phyloP scores from a whole-genome alignment of 2,329 filamentous ascomycete species.

The Pseudogymnoascus sp. region DNA sequence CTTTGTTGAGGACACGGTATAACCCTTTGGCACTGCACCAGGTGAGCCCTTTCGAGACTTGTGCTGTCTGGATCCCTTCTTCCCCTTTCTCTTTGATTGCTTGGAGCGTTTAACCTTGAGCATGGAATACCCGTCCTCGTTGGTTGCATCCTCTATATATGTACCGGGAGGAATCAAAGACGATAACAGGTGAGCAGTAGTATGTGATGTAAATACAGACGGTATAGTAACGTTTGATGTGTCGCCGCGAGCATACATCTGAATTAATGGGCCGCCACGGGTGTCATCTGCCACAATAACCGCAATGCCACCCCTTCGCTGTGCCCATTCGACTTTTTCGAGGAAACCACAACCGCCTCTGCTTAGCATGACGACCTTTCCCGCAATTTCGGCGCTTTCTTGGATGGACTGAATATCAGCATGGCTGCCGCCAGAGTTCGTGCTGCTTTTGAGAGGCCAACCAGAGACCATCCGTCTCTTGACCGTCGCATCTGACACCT shows the following conservation, averaged over 20 bases:
- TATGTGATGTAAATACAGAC: conserved; percentile 88
- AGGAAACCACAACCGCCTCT: conserved; percentile 92
- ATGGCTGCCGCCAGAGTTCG: conserved; percentile 36
- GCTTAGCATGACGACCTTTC: conserved; percentile 85
- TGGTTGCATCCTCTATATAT: conserved; percentile 50
- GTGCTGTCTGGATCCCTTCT: conserved; percentile 24
- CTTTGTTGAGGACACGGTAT: not conserved
- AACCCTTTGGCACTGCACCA: conserved; percentile 11
- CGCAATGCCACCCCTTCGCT: conserved; percentile 78
- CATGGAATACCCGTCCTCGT: conserved; percentile 50
- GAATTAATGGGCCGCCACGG: conserved; percentile 78
- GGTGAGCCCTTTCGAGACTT: conserved; percentile 5
- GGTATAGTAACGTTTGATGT: conserved; percentile 93
- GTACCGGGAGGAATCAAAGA: conserved; percentile 70
- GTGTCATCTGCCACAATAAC: conserved; percentile 92
- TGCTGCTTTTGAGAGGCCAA: conserved; percentile 15
- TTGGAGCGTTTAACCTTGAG: conserved; percentile 42
- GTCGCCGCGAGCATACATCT: conserved; percentile 97
- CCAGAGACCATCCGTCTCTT: not conserved
- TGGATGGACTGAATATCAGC: conserved; percentile 89
- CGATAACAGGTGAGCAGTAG: conserved; percentile 85
- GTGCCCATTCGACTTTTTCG: conserved; percentile 96
- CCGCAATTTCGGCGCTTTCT: conserved; percentile 83
- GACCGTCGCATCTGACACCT: not conserved
- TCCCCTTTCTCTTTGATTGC: conserved; percentile 20